These are phyloP conservation scores for Thalassiosira profunda DNA, from an alignment of 108 stramenopile species.

Conservation along the genomic window DNA sequence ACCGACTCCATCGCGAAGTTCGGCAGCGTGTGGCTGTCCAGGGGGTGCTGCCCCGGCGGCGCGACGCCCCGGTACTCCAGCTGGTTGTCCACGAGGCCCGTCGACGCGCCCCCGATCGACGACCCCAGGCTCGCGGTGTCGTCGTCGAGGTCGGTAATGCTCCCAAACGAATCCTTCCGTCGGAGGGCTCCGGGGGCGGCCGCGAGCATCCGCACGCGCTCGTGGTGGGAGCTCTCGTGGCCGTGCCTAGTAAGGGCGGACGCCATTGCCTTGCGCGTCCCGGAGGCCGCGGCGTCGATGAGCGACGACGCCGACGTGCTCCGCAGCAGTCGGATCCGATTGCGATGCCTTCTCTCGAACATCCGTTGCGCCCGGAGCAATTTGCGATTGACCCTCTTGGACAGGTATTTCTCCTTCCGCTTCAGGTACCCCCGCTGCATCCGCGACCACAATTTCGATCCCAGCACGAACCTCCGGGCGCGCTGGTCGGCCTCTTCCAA, in stretches of 20 bases:
- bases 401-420: conserved; percentile 28
- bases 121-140: conserved; percentile 14
- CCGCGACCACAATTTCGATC: conserved; percentile 37
- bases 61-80: conserved; percentile 1
- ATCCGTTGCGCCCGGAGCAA: conserved; percentile 52
- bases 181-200: conserved; percentile 10
- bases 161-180: conserved; percentile 2
- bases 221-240: conserved; percentile 45
- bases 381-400: conserved; percentile 45
- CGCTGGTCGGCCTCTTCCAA: conserved; percentile 62
- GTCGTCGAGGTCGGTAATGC: neutral
- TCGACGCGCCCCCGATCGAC: conserved; percentile 8
- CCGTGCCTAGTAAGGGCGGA: conserved; percentile 30
- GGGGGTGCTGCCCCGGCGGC: too few relatives aligned
- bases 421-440: conserved; percentile 33
- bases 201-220: conserved; percentile 45
- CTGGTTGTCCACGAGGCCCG: neutral
- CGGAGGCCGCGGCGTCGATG: neutral
- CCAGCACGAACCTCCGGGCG: conserved; percentile 48
- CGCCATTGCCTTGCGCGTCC: conserved; percentile 15
- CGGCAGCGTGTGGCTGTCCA: conserved; percentile 49
- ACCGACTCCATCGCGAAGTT: conserved; percentile 62
- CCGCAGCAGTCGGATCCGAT: conserved; percentile 27
- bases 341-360: conserved; percentile 58
- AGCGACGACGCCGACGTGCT: conserved; percentile 41